These are phyloP conservation scores for Colletotrichum phormii DNA, from an alignment of 2,329 filamentous ascomycete species.

Conservation along the genomic window DNA sequence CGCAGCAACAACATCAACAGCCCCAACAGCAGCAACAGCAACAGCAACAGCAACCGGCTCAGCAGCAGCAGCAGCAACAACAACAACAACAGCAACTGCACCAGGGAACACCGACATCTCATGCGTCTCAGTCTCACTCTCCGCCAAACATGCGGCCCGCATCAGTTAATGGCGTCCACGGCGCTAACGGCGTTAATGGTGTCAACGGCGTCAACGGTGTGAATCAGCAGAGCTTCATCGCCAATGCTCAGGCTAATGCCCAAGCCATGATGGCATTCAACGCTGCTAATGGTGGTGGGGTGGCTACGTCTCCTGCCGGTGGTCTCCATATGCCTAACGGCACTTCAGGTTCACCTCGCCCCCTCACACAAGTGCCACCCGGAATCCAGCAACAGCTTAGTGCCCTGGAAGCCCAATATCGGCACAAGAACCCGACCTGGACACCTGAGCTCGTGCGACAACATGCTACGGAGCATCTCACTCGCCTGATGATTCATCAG, in stretches of 20 bases:
- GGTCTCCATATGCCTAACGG: slow-evolving; percentile 60
- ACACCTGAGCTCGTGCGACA: slow-evolving; percentile 62
- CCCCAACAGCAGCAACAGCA: slow-evolving; percentile 68
- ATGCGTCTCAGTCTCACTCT: slow-evolving; percentile 49
- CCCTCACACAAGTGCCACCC: slow-evolving; percentile 58
- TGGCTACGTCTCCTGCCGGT: slow-evolving; percentile 56
- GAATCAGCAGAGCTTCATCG: slow-evolving; percentile 64
- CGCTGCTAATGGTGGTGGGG: slow-evolving; percentile 54
- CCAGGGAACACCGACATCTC: slow-evolving; percentile 44
- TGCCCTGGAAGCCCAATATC: slow-evolving; percentile 64
- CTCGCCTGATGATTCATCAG: slow-evolving; percentile 59
- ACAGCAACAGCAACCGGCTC: slow-evolving; percentile 58
- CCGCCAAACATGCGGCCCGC: slow-evolving; percentile 55
- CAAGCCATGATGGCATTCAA: slow-evolving; percentile 65
- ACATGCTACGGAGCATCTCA: slow-evolving; percentile 63
- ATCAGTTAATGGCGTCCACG: background rate
- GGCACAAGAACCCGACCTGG: slow-evolving; percentile 62
- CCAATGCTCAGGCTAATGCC: slow-evolving; percentile 64
- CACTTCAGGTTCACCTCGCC: slow-evolving; percentile 58
- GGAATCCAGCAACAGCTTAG: slow-evolving; percentile 61
- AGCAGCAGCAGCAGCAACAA: slow-evolving; percentile 41
- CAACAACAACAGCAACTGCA: slow-evolving; percentile 52
- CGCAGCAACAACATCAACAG: slow-evolving; percentile 41
- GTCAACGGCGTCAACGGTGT: slow-evolving; percentile 47
- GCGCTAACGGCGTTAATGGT: slow-evolving; percentile 36